Percentiles rank a stretch among this genome's conserved stretches.
Conservation (phyloP, 1,284 basidiomycete genomes). For the Xerocomus minutiporus region DNA sequence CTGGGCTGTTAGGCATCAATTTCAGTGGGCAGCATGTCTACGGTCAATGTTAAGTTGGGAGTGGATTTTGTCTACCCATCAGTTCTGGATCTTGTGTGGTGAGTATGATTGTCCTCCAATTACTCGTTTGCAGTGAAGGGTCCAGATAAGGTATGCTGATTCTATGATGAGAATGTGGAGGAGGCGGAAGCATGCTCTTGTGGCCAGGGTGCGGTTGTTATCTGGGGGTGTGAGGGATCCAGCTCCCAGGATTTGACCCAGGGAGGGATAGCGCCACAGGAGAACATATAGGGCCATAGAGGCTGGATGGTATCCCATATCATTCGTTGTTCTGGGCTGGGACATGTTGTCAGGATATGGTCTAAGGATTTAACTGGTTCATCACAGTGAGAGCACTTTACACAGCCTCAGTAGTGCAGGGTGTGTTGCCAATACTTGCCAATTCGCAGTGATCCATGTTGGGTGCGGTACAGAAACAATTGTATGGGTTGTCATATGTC, state of each 20-base stretch:
- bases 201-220: no score
- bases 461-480: not conserved
- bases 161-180: no score
- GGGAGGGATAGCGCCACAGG: no score
- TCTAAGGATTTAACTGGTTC: not conserved
- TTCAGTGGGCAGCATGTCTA: not conserved
- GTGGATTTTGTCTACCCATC: not conserved
- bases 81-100: no score
- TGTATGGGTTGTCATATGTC: not conserved
- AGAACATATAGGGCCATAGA: no score
- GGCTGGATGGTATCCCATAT: not conserved
- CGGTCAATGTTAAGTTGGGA: not conserved
- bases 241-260: no score
- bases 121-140: not conserved
- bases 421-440: no score
- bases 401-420: no score
- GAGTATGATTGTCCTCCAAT: not conserved
- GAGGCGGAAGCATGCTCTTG: no score
- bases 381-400: not conserved
- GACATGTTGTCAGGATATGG: not conserved
- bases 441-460: not conserved
- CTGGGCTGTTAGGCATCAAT: rapidly evolving
- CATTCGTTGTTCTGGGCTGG: not conserved
- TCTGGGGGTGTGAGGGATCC: no score
- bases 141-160: not conserved